A percentile compares a stretch with the other conserved stretches of the same genome.
Conservation (phyloP, 176 grass and related monocot genomes). For the Cenchrus americanus region DNA sequence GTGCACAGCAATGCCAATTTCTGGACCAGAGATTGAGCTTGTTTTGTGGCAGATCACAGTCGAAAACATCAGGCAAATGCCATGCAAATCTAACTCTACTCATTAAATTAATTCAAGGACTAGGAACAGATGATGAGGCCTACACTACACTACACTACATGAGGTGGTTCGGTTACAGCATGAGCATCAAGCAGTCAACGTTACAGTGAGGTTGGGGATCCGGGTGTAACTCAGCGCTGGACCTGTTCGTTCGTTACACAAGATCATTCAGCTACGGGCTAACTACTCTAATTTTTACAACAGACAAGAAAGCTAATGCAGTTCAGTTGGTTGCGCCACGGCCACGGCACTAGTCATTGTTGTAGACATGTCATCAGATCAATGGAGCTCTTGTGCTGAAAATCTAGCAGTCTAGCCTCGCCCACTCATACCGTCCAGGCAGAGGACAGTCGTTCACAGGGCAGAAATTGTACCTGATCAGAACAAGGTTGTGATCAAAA, state of each 20-base stretch:
- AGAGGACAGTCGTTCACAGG: constrained; percentile 56
- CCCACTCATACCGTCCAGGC: constrained; percentile 70
- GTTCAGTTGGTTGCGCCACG: constrained; percentile 13
- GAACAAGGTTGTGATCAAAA: not conserved
- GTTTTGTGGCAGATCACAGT: not conserved
- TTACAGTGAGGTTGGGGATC: constrained; percentile 51
- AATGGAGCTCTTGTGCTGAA: constrained; percentile 25
- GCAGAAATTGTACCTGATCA: constrained; percentile 74
- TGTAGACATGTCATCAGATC: constrained; percentile 27
- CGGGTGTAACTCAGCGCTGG: constrained; percentile 34
- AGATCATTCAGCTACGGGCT: constrained; percentile 44
- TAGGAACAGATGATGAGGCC: constrained; percentile 34
- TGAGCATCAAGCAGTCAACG: constrained; percentile 51
- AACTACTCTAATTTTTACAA: constrained; percentile 65
- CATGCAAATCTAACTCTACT: constrained; percentile 36
- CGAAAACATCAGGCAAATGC: not conserved
- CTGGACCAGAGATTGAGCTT: not conserved
- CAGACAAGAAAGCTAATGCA: constrained; percentile 40
- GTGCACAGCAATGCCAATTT: not conserved
- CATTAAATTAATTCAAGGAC: constrained; percentile 27
- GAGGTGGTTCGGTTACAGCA: constrained; percentile 38
- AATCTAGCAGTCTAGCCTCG: constrained; percentile 56
- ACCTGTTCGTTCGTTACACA: constrained; percentile 43
- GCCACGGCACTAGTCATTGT: constrained; percentile 20
- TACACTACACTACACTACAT: constrained; percentile 40